Evolutionary conservation across 2,329 filamentous ascomycete genomes (phyloP).

Genomic region (Ophiognomonia clavigignenti-juglandacearum): DNA sequence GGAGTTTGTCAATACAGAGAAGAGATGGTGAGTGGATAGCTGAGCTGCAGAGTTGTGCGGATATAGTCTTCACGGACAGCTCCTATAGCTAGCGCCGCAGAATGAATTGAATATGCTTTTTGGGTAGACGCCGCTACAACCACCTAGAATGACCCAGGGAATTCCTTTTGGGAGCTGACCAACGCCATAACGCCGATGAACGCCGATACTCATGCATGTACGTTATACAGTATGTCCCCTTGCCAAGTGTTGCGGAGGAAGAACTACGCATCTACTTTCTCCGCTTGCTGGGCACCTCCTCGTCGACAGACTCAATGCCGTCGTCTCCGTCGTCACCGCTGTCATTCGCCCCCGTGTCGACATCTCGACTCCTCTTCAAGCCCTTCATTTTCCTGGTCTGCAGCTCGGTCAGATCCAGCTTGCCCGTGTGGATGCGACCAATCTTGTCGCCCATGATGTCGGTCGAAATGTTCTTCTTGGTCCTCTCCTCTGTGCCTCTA

Average conservation of each 20-base stretch:
- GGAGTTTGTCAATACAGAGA: too few relatives aligned
- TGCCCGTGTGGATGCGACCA: conserved; percentile 84
- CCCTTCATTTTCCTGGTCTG: conserved; percentile 99
- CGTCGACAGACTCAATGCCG: conserved; percentile 27
- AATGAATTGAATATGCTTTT: too few relatives aligned
- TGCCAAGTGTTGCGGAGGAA: not conserved
- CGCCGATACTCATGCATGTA: conserved; percentile 3
- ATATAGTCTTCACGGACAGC: too few relatives aligned
- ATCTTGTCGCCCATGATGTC: conserved; percentile 95
- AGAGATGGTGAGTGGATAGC: too few relatives aligned
- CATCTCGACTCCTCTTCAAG: conserved; percentile 74
- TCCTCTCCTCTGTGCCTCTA: conserved; percentile 67
- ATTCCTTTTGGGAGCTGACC: not conserved
- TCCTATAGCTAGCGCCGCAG: too few relatives aligned
- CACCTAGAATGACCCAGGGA: not conserved
- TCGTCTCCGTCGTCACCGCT: conserved; percentile 43
- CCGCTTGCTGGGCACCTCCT: conserved; percentile 33
- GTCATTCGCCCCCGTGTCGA: conserved; percentile 49
- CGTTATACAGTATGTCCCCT: not conserved
- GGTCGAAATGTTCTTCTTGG: conserved; percentile 95
- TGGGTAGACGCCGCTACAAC: not conserved
- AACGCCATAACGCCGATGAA: conserved; percentile 15
- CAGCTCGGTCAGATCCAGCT: conserved; percentile 79
- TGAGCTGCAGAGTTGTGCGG: too few relatives aligned
- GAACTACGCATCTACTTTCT: conserved; percentile 24